Conservation (phyloP, 176 grass and related monocot genomes). For the Pontederia crassipes region DNA sequence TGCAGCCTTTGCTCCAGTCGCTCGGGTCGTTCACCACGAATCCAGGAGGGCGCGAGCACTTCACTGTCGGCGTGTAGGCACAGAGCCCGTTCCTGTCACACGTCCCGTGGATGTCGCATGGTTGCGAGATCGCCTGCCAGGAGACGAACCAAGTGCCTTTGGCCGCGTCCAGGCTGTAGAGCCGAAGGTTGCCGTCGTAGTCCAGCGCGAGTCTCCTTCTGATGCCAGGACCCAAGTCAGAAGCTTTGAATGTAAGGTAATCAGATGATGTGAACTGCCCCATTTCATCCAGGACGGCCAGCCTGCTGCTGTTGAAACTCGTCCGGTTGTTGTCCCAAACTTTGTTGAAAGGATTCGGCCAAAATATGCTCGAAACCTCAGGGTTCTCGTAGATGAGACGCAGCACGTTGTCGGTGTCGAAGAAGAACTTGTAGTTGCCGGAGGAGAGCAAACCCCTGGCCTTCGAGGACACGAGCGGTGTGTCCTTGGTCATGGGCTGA, state of each 20-base stretch:
- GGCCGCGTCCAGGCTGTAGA: conserved; percentile 26
- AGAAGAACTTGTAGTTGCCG: conserved; percentile 32
- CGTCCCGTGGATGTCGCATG: conserved; percentile 7
- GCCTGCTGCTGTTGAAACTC: conserved; percentile 28
- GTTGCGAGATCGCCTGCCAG: conserved; percentile 32
- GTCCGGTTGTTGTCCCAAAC: conserved; percentile 17
- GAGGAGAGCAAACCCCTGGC: neutral
- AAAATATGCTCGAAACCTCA: conserved; percentile 32
- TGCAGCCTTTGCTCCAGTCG: conserved; percentile 32
- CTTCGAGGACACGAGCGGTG: conserved; percentile 25
- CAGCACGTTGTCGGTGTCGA: conserved; percentile 18
- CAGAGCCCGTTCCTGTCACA: no score
- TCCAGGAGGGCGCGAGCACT: conserved; percentile 28
- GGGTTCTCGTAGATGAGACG: conserved; percentile 18
- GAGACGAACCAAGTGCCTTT: conserved; percentile 34
- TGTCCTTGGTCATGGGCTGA: conserved; percentile 28
- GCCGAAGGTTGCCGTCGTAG: conserved; percentile 37
- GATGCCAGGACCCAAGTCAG: conserved; percentile 17
- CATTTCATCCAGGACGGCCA: neutral
- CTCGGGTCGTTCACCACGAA: conserved; percentile 19
- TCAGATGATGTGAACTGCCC: conserved; percentile 22
- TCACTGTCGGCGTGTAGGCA: neutral
- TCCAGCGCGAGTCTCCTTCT: conserved; percentile 40
- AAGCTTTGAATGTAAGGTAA: conserved; percentile 23
- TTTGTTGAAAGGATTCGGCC: conserved; percentile 22